These are phyloP conservation scores for Ballota nigra DNA, from an alignment of 257 asterid genomes.

Conservation along the genomic window DNA sequence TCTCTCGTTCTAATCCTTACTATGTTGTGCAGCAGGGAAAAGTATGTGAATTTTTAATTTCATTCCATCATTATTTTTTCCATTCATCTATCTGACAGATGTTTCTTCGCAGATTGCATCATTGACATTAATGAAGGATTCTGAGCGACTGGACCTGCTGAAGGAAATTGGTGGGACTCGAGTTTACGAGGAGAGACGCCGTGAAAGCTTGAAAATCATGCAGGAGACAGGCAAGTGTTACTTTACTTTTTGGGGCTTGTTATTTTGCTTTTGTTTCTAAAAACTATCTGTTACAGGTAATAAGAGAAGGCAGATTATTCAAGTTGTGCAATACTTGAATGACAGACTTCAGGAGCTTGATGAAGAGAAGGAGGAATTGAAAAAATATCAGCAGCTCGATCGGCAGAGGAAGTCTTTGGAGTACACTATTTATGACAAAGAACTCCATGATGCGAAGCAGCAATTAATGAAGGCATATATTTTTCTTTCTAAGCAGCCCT, in stretches of 20 bases:
- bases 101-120: conserved; percentile 71
- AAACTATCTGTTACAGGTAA: conserved; percentile 56
- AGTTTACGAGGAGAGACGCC: conserved; percentile 98
- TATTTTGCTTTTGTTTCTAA: conserved; percentile 24
- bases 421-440: conserved; percentile 89
- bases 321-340: conserved; percentile 96
- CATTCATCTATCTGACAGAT: conserved; percentile 31
- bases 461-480: conserved; percentile 63
- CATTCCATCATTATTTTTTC: conserved; percentile 7
- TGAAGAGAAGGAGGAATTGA: conserved; percentile 96
- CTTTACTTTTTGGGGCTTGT: conserved; percentile 25
- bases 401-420: conserved; percentile 90
- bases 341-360: conserved; percentile 96
- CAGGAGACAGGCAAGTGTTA: conserved; percentile 80
- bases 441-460: conserved; percentile 92
- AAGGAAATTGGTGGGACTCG: conserved; percentile 99
- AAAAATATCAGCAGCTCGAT: conserved; percentile 91
- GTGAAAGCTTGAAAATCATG: conserved; percentile 97
- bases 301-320: conserved; percentile 91
- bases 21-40: conserved; percentile 99
- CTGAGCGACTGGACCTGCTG: conserved; percentile 94
- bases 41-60: conserved; percentile 35
- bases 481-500: not conserved
- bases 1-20: conserved; percentile 99
- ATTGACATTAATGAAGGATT: conserved; percentile 88